phyloP scores from a whole-genome alignment of 2,329 filamentous ascomycete species.

The Clonostachys solani region DNA sequence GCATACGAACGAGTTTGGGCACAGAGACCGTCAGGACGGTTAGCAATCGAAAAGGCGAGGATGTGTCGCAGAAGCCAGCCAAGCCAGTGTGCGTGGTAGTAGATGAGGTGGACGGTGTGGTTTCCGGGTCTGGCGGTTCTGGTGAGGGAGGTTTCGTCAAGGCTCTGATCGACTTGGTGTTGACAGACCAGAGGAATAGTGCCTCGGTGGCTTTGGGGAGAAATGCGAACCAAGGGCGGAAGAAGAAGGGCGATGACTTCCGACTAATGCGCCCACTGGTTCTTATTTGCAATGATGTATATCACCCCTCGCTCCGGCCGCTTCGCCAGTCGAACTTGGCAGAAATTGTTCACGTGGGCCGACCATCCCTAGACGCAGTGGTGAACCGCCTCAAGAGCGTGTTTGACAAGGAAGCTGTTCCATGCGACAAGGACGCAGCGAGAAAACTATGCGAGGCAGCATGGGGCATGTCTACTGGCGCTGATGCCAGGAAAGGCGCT shows the following conservation, averaged over 20 bases:
- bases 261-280: constrained; percentile 83
- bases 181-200: constrained; percentile 77
- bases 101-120: constrained; percentile 94
- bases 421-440: constrained; percentile 84
- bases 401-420: constrained; percentile 85
- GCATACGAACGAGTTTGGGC: constrained; percentile 86
- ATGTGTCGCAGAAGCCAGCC: constrained; percentile 62
- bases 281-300: constrained; percentile 95
- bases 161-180: constrained; percentile 85
- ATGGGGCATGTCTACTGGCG: constrained; percentile 73
- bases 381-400: constrained; percentile 76
- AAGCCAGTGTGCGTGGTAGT: constrained; percentile 91
- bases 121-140: constrained; percentile 69
- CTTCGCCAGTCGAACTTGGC: constrained; percentile 81
- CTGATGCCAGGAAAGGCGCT: constrained; percentile 63
- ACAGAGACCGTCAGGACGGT: constrained; percentile 89
- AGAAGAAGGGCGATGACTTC: constrained; percentile 82
- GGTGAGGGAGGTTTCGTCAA: constrained; percentile 95
- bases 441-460: constrained; percentile 78
- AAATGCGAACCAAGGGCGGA: constrained; percentile 28
- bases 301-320: constrained; percentile 82
- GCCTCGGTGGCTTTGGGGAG: background rate
- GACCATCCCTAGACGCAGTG: constrained; percentile 82
- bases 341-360: constrained; percentile 88
- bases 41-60: constrained; percentile 52